Evolutionary conservation across 2,329 filamentous ascomycete species (phyloP), one percentile per base, ranked within the genome.

Genomic region (Curvularia verruculosa): DNA sequence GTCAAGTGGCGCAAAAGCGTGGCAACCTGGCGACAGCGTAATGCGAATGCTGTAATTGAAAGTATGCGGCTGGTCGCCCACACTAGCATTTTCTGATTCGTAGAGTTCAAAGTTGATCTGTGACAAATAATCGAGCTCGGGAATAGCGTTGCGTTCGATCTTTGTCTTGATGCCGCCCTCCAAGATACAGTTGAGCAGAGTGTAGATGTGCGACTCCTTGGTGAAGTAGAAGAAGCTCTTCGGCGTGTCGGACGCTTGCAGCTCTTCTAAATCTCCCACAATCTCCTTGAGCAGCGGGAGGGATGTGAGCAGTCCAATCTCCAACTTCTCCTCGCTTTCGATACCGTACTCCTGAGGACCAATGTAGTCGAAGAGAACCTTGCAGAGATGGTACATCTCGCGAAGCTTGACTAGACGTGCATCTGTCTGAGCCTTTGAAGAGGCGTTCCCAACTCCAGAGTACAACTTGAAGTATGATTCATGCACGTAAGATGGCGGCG

Each of bases 161-260:
- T 99, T 99, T 23, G 94, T 97, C 72, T 96, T 90, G 64, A 99
- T 91, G 28, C 95, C 96, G 59, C 96, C 95, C 76, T 99, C 95
- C 24, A 99, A 85, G 66, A 99, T 98, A 75, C 94, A 98, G 77
- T 99, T 99, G 56, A 99, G 85, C 5, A 99, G 84, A 5, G 95
- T 99, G 80, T 99, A 99, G 62, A 99, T 97, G 75, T 99, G 95
- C 0, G 92, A 96, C 78, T 99, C 95, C 77, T 99, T 99, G 62
- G 95, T 99, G 77, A 99, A 99, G 80, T 99, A 99, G 78, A 98
- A 91, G 81, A 98, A 98, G 1, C 90, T 94, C 74, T 97, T 97
- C 43, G 93, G 92, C 65, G 96, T 91, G 51, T 94, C 89, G 0
- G 91, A 96, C 3, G 95, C 94, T 78, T 99, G 95, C 77, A 98